Evolutionary conservation across 2,329 filamentous ascomycete species (phyloP).

Genomic region (Arthrinium phaeospermum): DNA sequence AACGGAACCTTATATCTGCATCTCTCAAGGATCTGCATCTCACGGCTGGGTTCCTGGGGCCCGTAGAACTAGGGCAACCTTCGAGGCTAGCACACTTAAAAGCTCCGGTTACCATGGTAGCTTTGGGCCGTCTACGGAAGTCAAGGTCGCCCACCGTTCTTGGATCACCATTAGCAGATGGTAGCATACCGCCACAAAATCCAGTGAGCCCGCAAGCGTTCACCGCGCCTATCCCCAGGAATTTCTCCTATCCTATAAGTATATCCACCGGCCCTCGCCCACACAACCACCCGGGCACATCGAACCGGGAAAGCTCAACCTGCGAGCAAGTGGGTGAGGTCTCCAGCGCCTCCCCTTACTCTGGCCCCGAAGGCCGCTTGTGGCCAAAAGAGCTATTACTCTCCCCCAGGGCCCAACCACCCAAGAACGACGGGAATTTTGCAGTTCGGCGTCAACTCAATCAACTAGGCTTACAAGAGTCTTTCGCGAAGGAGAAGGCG

Average conservation of each 20-base stretch:
- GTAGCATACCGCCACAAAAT: slow-evolving; percentile 23
- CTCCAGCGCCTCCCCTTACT: slow-evolving; percentile 35
- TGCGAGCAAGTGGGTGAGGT: slow-evolving; percentile 39
- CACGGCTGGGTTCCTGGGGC: not conserved
- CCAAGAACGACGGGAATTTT: not conserved
- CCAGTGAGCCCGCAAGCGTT: slow-evolving; percentile 24
- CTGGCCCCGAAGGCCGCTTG: slow-evolving; percentile 26
- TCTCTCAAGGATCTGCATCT: not conserved
- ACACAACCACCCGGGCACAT: slow-evolving; percentile 21
- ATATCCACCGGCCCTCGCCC: slow-evolving; percentile 25
- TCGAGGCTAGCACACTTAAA: not conserved
- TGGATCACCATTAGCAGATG: slow-evolving; percentile 30
- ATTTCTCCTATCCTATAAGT: slow-evolving; percentile 40
- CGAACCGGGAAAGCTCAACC: slow-evolving; percentile 21
- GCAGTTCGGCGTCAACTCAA: not conserved
- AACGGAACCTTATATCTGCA: not conserved
- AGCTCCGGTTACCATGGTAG: slow-evolving; percentile 33
- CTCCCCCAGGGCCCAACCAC: slow-evolving; percentile 26
- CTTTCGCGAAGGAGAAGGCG: not conserved
- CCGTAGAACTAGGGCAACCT: not conserved
- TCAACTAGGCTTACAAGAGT: not conserved
- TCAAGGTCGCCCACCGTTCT: slow-evolving; percentile 31
- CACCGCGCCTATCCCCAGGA: slow-evolving; percentile 32
- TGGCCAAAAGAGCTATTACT: slow-evolving; percentile 37
- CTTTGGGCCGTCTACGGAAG: slow-evolving; percentile 36